Conservation (phyloP, 1,284 basidiomycete species). For the Coniophora puteana region DNA sequence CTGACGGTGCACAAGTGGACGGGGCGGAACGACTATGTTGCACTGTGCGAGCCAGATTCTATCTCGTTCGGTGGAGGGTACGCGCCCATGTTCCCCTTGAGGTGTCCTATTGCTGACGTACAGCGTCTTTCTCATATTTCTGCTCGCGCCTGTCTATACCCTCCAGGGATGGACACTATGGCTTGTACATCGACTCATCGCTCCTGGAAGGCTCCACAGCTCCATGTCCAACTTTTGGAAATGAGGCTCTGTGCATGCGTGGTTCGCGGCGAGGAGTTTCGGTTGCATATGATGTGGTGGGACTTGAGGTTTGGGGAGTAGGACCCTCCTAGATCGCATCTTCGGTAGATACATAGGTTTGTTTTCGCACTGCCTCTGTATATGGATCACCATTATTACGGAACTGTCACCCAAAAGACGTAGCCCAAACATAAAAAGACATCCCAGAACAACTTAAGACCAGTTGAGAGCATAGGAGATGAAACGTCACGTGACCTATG, state of each 20-base stretch:
- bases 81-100: constrained; percentile 28
- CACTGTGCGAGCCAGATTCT: constrained; percentile 76
- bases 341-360: no score
- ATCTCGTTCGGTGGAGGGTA: constrained; percentile 91
- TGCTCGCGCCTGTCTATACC: not conserved
- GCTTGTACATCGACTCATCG: constrained; percentile 84
- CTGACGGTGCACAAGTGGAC: constrained; percentile 82
- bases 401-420: no score
- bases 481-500: no score
- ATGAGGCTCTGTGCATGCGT: constrained; percentile 71
- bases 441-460: no score
- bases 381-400: no score
- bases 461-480: no score
- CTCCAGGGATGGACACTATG: constrained; percentile 79
- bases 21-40: constrained; percentile 88
- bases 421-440: no score
- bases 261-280: constrained; percentile 40
- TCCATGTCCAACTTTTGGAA: constrained; percentile 83
- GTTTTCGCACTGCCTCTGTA: no score
- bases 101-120: not conserved
- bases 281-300: constrained; percentile 73
- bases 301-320: constrained; percentile 78
- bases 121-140: no score
- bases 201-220: constrained; percentile 84
- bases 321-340: no score